phyloP scores from a whole-genome alignment of 495 filamentous ascomycete species.

The Aspergillus biplanus region DNA sequence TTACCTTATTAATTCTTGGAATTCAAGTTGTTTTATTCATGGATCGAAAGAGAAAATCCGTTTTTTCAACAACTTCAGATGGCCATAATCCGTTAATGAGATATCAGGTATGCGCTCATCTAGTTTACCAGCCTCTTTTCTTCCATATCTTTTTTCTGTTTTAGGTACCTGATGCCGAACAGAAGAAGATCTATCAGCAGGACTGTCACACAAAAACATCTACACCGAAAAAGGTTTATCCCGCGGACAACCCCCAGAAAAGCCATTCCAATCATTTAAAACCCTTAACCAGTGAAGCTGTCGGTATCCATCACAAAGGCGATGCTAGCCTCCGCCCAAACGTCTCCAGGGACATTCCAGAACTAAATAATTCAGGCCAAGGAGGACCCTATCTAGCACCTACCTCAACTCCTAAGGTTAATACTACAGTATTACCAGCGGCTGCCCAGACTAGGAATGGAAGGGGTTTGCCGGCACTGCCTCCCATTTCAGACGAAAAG shows the following conservation, averaged over 20 bases:
- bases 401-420: too few relatives aligned
- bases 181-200: background rate
- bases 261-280: background rate
- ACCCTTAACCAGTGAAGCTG: background rate
- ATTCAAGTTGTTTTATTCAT: slow-evolving; percentile 9
- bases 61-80: slow-evolving; percentile 10
- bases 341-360: background rate
- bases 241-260: background rate
- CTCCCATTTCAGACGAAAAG: slow-evolving; percentile 56
- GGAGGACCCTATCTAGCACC: too few relatives aligned
- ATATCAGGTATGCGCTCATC: slow-evolving; percentile 10
- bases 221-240: background rate
- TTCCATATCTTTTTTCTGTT: background rate
- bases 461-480: slow-evolving; percentile 53
- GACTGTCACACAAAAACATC: background rate
- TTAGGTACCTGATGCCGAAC: too few relatives aligned
- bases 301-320: background rate
- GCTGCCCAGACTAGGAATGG: background rate
- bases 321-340: background rate
- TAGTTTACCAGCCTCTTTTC: background rate
- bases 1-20: background rate
- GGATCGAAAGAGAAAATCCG: slow-evolving; percentile 28
- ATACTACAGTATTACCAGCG: background rate
- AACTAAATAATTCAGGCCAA: background rate
- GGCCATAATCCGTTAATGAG: slow-evolving; percentile 13